Base-by-base conservation (phyloP, 2,329 filamentous ascomycete genomes). In the Dothideomycetes sp. region DNA sequence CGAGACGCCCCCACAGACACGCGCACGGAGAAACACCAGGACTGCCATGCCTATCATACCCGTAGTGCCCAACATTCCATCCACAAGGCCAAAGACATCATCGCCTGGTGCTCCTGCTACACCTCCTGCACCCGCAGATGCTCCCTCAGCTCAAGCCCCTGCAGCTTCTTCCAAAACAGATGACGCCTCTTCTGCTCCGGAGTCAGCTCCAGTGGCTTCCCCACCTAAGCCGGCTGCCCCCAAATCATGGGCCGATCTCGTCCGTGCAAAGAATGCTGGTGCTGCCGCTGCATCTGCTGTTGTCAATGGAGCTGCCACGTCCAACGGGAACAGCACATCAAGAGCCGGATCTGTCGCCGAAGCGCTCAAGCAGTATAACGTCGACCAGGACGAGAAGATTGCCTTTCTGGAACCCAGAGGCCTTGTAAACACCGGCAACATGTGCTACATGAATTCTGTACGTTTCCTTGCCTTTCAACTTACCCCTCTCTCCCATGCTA, bases 361-460 rank as follows among this genome's bases (percentile, higher is more conserved):
- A 50, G 84, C 84, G 27, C 70, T 98, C 38, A 73, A 73, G 36
- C 74, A 76, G 19, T 91, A 88, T 58, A 75, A 73, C 38, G 77
- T 87, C 17, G 72, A 76, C 42, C 68, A 70, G 29, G 70, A 72
- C 34, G 66, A 71, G 42, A 84, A 81, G 52, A 68, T 89, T 49
- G 70, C 82, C 14, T 95, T 95, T 55, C 72, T 98, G 37, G 86
- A 96, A 63, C 91, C 91, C 37, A 77, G 89, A 49, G 91, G 91
- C 36, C 73, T 98, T 55, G 84, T 94, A 50, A 98, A 98, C 63
- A 93, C 89, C 31, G 91, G 91, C 36, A 96, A 98, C 58, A 93
- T 96, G 84, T 98, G 91, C 64, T 98, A 98, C 65, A 96, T 98
- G 91, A 98, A 96, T 68, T 95, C 91, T 47, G 89, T 94, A 72